These are phyloP conservation scores for Ascosphaera pollenicola DNA, from an alignment of 2,329 filamentous ascomycete species.

Conservation along the genomic window DNA sequence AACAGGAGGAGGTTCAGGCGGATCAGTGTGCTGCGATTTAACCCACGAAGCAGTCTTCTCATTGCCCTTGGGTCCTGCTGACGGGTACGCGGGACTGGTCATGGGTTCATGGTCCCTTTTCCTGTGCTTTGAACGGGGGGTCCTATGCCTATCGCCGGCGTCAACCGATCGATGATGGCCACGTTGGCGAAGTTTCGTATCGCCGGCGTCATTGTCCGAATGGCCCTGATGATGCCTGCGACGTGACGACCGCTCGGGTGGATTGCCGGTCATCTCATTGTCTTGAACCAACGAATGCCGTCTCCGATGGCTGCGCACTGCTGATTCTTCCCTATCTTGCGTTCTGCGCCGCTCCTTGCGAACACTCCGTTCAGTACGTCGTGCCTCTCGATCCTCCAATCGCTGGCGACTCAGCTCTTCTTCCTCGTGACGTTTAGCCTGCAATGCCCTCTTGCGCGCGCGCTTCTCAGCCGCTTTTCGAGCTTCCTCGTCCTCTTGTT, in stretches of 20 bases:
- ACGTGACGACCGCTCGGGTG: too few relatives aligned
- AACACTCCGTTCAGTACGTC: constrained; percentile 13
- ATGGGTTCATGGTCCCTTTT: too few relatives aligned
- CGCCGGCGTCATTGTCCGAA: too few relatives aligned
- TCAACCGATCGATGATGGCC: constrained; percentile 12
- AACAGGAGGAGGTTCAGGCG: constrained; percentile 24
- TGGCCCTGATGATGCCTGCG: too few relatives aligned
- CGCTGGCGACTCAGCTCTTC: constrained; percentile 4
- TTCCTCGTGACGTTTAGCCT: constrained; percentile 11
- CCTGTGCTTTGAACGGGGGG: too few relatives aligned
- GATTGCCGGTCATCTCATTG: too few relatives aligned
- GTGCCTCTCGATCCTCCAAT: constrained; percentile 5
- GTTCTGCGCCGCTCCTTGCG: constrained; percentile 19
- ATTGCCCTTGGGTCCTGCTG: constrained; percentile 16
- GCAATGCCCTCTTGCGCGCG: constrained; percentile 29
- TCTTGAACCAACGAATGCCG: too few relatives aligned
- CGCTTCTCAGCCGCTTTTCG: constrained; percentile 36
- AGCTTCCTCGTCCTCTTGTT: constrained; percentile 30
- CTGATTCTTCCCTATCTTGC: constrained; percentile 10
- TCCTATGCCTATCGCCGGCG: constrained; percentile 5
- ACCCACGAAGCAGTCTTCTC: constrained; percentile 30
- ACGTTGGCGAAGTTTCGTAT: too few relatives aligned
- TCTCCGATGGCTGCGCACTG: too few relatives aligned
- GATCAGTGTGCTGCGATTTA: constrained; percentile 24
- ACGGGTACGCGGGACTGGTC: constrained; percentile 5